Base-by-base conservation (phyloP, 495 filamentous ascomycete genomes). In the Penicillium silybi region DNA sequence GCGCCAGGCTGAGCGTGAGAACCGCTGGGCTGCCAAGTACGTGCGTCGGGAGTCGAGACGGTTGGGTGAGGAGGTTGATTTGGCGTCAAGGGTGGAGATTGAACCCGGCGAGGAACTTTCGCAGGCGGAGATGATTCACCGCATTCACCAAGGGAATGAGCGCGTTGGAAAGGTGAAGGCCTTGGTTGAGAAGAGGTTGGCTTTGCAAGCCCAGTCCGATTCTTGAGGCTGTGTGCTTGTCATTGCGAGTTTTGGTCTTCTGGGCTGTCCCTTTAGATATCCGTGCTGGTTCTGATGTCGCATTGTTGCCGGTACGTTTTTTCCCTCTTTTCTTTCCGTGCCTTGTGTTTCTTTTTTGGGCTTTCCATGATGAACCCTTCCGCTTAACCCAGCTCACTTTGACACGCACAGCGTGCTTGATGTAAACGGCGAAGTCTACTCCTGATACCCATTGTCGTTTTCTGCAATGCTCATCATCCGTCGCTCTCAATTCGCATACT, bases 321-420 rank as follows among this genome's bases (percentile, higher is more conserved):
- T 35, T 17, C 45, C 25, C 2, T n/a, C 22, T 75, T 81, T 62
- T 54, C 54, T 52, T 46, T 61, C 39, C 45, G 54, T 35, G 41
- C 53, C 59, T 40, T 53, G 9, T 32, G 29, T 50, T 41, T 41
- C 43, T 43, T 34, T 16, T 45, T 34, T 48, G 48, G 62, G 27
- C 40, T 58, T 67, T 62, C 58, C 67, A 92, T 92, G 91, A 97
- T 96, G 89, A 96, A 54, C 72, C 70, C 71, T 70, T 70, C 83
- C 89, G 89, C 89, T 93, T 90, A 87, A 92, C 92, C 91, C 91
- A 97, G 90, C 91, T 97, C 92, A 96, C 92, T 96, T 87, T 86
- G 86, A 97, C 82, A 83, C 88, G 75, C 75, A 62, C 69, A 78
- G 73, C 83, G 87, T 80, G 82, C 74, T 81, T 96, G 92, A 85